Base-by-base conservation (phyloP, 108 stramenopile species). In the Aurantiochytrium sp. region DNA sequence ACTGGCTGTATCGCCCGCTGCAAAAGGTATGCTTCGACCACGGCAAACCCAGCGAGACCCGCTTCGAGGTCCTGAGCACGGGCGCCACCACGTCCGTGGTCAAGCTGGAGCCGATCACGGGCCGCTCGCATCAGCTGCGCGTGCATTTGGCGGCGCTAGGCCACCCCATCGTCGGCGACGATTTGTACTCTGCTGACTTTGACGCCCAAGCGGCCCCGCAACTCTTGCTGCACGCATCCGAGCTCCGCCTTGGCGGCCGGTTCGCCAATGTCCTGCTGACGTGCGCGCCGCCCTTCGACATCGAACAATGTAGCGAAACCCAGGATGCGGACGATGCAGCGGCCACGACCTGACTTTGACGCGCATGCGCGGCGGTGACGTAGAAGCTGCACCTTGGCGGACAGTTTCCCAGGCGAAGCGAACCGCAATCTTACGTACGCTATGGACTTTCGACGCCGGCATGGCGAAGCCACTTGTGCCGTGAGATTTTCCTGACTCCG, bases 121-220 rank as follows among this genome's bases (percentile, higher is more conserved):
- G 87, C 34, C 55, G 87, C n/a, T 69, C 68, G 17, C 87, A 87
- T 37, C 87, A 87, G 52, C 87, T 87, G 10, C 87, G 87, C 19
- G 87, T 87, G 21, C 87, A 87, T 30, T 34, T 55, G 31, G 55
- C 55, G 31, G 42, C 31, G 12, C 54, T 55, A 24, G 87, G 87
- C 30, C 55, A 87, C 68, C 37, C 55, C 37, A 68, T 87, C 41
- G 15, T 87, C 34, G 87, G 87, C 52, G 87, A 87, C 37, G 54
- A 54, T 22, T 48, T 85, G 4, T 85, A 85, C 85, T 24, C 15
- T 27, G 34, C 15, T 17, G 59, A 65, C 10, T 52, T 52, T 52
- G 34, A 65, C 27, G 1, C 34, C 19, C 15, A 34, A 17, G 27
- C 59, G 15, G 34, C 22, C 34, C 22, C 8, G 19, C 15, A 34